Conservation (phyloP, 2,329 filamentous ascomycete species). For the Ceratocystiopsis brevicomis region DNA sequence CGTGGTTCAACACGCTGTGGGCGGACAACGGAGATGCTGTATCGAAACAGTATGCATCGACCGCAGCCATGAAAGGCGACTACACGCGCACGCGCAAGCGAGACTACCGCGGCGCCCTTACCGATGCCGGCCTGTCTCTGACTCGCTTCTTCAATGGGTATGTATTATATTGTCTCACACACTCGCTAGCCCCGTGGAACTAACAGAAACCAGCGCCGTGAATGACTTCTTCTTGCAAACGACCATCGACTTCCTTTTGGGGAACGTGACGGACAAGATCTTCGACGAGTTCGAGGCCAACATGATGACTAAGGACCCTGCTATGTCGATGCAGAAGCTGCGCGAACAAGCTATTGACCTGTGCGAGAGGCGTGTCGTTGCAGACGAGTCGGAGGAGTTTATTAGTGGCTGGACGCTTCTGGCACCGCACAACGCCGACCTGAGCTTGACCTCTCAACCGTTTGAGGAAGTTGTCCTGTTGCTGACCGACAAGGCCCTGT, state of each 20-base stretch:
- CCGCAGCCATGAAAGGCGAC: conserved; percentile 88
- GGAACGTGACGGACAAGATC: conserved; percentile 65
- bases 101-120: conserved; percentile 77
- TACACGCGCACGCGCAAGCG: conserved; percentile 84
- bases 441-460: conserved; percentile 44
- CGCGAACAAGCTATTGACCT: conserved; percentile 80
- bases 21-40: conserved; percentile 95
- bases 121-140: conserved; percentile 76
- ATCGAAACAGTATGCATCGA: conserved; percentile 88
- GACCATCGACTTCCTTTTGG: conserved; percentile 83
- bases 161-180: conserved; percentile 11
- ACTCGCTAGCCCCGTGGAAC: no score
- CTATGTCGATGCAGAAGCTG: conserved; percentile 67
- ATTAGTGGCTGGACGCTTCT: conserved; percentile 79
- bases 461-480: conserved; percentile 82
- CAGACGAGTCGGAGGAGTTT: conserved; percentile 66
- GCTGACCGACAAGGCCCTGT: conserved; percentile 67
- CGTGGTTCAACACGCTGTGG: conserved; percentile 94
- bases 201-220: conserved; percentile 49
- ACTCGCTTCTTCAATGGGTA: conserved; percentile 54
- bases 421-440: conserved; percentile 51
- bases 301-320: conserved; percentile 85
- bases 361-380: conserved; percentile 69
- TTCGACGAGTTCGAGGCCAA: conserved; percentile 90
- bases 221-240: conserved; percentile 96